Conservation (phyloP, 1,284 basidiomycete genomes). For the Apiotrichum sp. region DNA sequence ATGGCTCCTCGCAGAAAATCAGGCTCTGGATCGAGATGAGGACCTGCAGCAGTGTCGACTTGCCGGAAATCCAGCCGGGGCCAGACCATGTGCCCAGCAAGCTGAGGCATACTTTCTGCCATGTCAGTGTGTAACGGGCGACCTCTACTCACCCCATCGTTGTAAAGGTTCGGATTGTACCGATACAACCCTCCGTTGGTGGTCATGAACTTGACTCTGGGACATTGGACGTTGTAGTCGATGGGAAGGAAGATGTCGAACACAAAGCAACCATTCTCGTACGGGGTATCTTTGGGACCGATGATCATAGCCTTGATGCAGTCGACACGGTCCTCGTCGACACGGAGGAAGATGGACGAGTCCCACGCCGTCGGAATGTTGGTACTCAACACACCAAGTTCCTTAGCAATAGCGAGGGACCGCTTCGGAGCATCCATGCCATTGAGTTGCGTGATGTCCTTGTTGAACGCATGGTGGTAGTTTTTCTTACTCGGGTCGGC, state of each 20-base stretch:
- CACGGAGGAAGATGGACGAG: constrained; percentile 71
- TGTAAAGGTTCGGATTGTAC: constrained; percentile 87
- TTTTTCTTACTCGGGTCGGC: neutral
- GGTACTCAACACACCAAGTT: constrained; percentile 83
- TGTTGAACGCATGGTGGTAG: constrained; percentile 25
- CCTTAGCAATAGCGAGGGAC: constrained; percentile 81
- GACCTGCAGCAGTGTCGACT: constrained; percentile 75
- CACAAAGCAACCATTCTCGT: constrained; percentile 52
- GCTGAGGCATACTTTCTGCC: constrained; percentile 75
- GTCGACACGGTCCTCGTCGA: constrained; percentile 67
- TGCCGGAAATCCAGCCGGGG: constrained; percentile 80
- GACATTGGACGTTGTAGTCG: constrained; percentile 31
- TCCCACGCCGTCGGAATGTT: constrained; percentile 84
- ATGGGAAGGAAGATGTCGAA: constrained; percentile 84
- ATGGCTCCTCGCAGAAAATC: constrained; percentile 84
- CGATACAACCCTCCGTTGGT: constrained; percentile 81
- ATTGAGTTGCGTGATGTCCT: constrained; percentile 17
- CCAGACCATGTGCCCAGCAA: constrained; percentile 84
- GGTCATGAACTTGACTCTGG: constrained; percentile 77
- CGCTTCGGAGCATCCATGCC: constrained; percentile 67
- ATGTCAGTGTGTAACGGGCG: constrained; percentile 27
- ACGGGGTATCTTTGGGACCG: constrained; percentile 86
- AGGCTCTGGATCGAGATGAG: constrained; percentile 85
- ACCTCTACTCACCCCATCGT: constrained; percentile 52
- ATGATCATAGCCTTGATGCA: constrained; percentile 82